These are phyloP conservation scores for Waltergamsia citrina DNA, from an alignment of 2,329 filamentous ascomycete species.

Conservation along the genomic window DNA sequence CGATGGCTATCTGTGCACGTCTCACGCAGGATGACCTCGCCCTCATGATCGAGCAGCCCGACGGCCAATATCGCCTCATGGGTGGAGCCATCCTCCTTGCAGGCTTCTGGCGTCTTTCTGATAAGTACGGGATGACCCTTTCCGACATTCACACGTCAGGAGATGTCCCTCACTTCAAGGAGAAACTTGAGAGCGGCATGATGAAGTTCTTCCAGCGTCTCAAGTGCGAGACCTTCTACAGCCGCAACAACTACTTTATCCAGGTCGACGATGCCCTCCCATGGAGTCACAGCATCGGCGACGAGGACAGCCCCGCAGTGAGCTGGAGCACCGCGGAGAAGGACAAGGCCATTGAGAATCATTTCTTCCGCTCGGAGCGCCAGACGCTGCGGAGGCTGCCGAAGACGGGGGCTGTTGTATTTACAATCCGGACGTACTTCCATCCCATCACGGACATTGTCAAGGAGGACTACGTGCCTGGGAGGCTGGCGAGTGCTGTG, in stretches of 20 bases:
- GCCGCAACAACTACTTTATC: conserved; percentile 77
- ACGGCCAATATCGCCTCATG: conserved; percentile 74
- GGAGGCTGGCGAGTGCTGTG: conserved; percentile 66
- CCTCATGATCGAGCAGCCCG: conserved; percentile 67
- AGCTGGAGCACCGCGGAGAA: conserved; percentile 73
- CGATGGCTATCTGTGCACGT: conserved; percentile 65
- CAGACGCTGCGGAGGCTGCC: conserved; percentile 59
- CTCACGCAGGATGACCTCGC: conserved; percentile 76
- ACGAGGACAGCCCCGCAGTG: conserved; percentile 54
- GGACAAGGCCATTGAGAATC: conserved; percentile 60
- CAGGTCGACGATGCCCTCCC: conserved; percentile 72
- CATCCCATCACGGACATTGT: conserved; percentile 59
- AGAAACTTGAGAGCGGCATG: conserved; percentile 71
- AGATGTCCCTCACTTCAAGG: conserved; percentile 61
- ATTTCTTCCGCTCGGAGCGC: conserved; percentile 69
- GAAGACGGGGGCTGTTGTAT: conserved; percentile 49
- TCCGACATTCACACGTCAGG: conserved; percentile 73
- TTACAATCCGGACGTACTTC: conserved; percentile 77
- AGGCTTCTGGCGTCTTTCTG: conserved; percentile 74
- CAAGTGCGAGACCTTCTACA: conserved; percentile 52
- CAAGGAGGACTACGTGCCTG: conserved; percentile 67
- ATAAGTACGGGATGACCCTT: conserved; percentile 73
- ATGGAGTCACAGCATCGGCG: conserved; percentile 69
- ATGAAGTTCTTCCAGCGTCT: conserved; percentile 70
- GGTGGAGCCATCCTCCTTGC: conserved; percentile 68